Percentiles rank a stretch among this genome's conserved stretches.
Evolutionary conservation across 2,329 filamentous ascomycete genomes (phyloP).

Genomic region (Claviceps lovelessii): DNA sequence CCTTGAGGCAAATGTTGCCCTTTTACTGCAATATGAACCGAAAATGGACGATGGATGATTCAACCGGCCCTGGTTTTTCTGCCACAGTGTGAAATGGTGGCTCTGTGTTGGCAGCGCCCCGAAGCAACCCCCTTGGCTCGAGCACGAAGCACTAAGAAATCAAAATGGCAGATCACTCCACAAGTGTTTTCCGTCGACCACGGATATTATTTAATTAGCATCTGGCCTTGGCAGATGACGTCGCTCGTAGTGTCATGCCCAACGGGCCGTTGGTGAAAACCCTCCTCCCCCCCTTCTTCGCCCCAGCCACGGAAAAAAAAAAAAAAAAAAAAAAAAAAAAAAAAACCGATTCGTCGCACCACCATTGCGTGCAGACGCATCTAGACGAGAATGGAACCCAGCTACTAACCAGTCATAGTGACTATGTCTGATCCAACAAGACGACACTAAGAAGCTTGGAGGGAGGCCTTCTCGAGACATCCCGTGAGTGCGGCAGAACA

Average conservation of each 20-base stretch:
- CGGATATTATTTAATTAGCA: background rate
- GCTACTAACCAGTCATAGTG: background rate
- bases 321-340: background rate
- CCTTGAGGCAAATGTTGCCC: background rate
- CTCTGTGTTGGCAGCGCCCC: background rate
- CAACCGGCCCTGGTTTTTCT: background rate
- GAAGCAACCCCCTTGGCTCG: background rate
- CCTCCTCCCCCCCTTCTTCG: fast-evolving
- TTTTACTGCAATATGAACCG: background rate
- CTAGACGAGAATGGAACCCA: background rate
- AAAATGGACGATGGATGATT: background rate
- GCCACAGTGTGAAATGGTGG: background rate
- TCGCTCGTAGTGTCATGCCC: background rate
- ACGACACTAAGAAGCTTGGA: too few species aligned
- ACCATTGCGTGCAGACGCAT: background rate
- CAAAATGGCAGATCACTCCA: background rate
- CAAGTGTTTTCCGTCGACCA: background rate
- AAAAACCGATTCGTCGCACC: background rate
- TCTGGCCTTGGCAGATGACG: background rate
- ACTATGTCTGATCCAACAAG: background rate
- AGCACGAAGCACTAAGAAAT: background rate
- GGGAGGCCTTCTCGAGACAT: too few species aligned
- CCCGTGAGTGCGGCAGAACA: background rate
- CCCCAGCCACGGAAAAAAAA: too few species aligned
- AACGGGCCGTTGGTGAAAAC: background rate